phyloP scores from a whole-genome alignment of 2,329 filamentous ascomycete species.

The Chrysoporthe austroafricana region DNA sequence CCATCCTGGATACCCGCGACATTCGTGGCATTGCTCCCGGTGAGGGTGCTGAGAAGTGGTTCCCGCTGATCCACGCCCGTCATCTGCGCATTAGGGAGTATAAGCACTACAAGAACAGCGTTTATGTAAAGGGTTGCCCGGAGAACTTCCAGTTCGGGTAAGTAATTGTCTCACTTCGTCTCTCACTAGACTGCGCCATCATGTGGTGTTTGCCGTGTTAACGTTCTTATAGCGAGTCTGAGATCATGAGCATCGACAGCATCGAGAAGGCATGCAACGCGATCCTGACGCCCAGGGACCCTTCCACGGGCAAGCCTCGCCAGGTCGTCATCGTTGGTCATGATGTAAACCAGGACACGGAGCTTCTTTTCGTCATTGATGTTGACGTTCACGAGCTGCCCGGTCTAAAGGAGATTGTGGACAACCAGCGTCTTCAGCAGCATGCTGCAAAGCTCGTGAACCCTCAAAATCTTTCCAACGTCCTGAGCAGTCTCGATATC shows the following conservation, averaged over 20 bases:
- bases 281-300: slow-evolving; percentile 40
- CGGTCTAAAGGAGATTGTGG: slow-evolving; percentile 67
- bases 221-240: slow-evolving; percentile 43
- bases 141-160: slow-evolving; percentile 77
- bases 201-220: slow-evolving; percentile 17
- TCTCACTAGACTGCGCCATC: not conserved
- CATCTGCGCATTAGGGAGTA: slow-evolving; percentile 81
- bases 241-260: slow-evolving; percentile 43
- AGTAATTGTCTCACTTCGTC: slow-evolving; percentile 31
- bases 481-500: slow-evolving; percentile 70
- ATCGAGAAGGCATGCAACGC: slow-evolving; percentile 35
- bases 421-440: slow-evolving; percentile 75
- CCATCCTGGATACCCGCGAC: slow-evolving; percentile 72
- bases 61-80: slow-evolving; percentile 64
- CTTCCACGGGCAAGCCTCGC: slow-evolving; percentile 31
- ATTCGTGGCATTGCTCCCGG: slow-evolving; percentile 63
- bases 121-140: slow-evolving; percentile 74
- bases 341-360: slow-evolving; percentile 68
- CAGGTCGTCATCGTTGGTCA: slow-evolving; percentile 82
- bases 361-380: slow-evolving; percentile 67
- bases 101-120: slow-evolving; percentile 64
- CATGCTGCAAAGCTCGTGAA: slow-evolving; percentile 59
- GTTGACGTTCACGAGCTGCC: slow-evolving; percentile 59
- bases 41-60: slow-evolving; percentile 67
- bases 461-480: slow-evolving; percentile 57